Evolutionary conservation across 495 filamentous ascomycete genomes (phyloP), one percentile per base, ranked within the genome.

Genomic region (Annulohypoxylon nitens): DNA sequence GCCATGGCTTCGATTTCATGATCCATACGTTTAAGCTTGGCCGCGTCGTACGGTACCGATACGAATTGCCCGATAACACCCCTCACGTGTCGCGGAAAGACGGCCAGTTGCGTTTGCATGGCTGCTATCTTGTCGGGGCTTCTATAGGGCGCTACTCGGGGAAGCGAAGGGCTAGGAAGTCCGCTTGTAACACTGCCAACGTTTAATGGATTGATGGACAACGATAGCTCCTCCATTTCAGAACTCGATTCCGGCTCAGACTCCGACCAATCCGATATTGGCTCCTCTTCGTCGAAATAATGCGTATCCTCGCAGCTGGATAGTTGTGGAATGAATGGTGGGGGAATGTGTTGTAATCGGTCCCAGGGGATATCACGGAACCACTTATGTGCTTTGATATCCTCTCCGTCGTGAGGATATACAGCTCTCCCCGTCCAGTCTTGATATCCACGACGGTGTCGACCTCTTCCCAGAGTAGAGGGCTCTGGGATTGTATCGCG

Each of bases 281-380:
- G 82, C 41, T 90, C 90, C 69, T 91, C 90, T 59, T 95, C 92
- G 59, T 97, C 92, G 70, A 97, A 97, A 78, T 97, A 97, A 64
- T 92, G 90, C 11, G 94, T 97, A 71, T 97, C 93, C 66, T 95
- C 93, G 74, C 87, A 85, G 25, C 85, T 82, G 36, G 83, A 85
- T 34, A 97, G 89, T 23, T 79, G 79, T 43, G 95, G 95, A 5
- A 97, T 83, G 69, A 93, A 92, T 4, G 94, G 95, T 10, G 95
- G 93, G 37, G 83, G 79, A 58, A 87, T 84, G 14, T 87, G 76
- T 75, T 95, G 93, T 30, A 93, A 80, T 0, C 84, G 82, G 25
- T 90, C 88, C 92, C 92, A 95, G 14, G 84, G 84, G 26, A 92
- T 87, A 11, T 86, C 86, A 64, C 83, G 82, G 78, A 94, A 94